Conservation (phyloP, 441 rosid species). For the Capsella rubella region DNA sequence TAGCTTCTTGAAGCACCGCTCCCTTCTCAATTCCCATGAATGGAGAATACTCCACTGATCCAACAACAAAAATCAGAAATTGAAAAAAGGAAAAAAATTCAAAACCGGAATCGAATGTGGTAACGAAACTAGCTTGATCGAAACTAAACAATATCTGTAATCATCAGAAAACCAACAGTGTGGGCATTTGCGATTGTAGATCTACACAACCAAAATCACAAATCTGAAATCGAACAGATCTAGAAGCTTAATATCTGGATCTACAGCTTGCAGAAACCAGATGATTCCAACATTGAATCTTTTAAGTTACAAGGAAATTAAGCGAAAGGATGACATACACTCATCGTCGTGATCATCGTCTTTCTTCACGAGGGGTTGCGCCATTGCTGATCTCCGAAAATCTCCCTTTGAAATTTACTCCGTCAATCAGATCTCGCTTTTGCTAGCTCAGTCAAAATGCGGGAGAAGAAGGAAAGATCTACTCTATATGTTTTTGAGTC, state of each 20-base stretch:
- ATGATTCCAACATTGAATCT: constrained; percentile 20
- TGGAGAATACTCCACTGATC: constrained; percentile 89
- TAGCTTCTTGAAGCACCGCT: constrained; percentile 97
- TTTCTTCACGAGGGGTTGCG: constrained; percentile 93
- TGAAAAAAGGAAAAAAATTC: constrained; percentile 10
- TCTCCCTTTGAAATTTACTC: constrained; percentile 15
- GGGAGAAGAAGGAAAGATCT: constrained; percentile 43
- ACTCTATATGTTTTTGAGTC: neutral
- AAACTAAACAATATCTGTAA: constrained; percentile 12
- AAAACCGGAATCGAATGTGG: constrained; percentile 23
- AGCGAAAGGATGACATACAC: constrained; percentile 50
- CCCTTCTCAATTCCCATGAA: constrained; percentile 99
- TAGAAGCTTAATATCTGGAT: constrained; percentile 50
- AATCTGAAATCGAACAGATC: constrained; percentile 52
- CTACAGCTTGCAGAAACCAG: constrained; percentile 27
- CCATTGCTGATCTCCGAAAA: constrained; percentile 64
- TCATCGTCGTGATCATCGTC: constrained; percentile 99
- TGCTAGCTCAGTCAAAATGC: constrained; percentile 30
- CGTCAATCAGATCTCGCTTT: constrained; percentile 32
- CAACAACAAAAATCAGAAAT: constrained; percentile 22
- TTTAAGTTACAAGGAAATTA: neutral
- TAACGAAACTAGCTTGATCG: constrained; percentile 6
- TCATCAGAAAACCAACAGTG: constrained; percentile 1
- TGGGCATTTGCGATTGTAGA: constrained; percentile 23
- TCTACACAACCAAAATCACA: constrained; percentile 27